phyloP scores from a whole-genome alignment of 345 rosid species.

The Linum tenue region DNA sequence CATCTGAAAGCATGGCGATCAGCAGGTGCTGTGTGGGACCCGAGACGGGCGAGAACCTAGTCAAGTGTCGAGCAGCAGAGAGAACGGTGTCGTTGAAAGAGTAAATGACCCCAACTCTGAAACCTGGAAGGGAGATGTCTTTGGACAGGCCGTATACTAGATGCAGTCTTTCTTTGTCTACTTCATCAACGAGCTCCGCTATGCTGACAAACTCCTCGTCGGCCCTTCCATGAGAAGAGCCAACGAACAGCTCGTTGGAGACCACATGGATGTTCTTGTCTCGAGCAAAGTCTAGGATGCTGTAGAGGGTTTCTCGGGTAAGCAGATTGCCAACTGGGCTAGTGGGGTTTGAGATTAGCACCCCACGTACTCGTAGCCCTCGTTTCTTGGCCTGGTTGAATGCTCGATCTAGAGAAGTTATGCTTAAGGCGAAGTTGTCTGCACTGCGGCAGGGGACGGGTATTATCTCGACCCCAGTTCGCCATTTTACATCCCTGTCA shows the following conservation, averaged over 20 bases:
- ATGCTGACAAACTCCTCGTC: slow-evolving; percentile 61
- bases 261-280: slow-evolving; percentile 82
- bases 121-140: slow-evolving; percentile 68
- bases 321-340: slow-evolving; percentile 60
- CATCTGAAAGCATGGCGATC: slow-evolving; percentile 50
- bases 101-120: slow-evolving; percentile 51
- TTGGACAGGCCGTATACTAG: slow-evolving; percentile 57
- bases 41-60: slow-evolving; percentile 67
- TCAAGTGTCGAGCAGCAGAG: slow-evolving; percentile 50
- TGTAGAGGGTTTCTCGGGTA: slow-evolving; percentile 49
- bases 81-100: slow-evolving; percentile 52
- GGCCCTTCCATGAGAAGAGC: slow-evolving; percentile 39
- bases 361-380: slow-evolving; percentile 66
- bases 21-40: slow-evolving; percentile 58
- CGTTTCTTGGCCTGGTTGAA: slow-evolving; percentile 86
- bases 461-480: slow-evolving; percentile 80
- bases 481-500: slow-evolving; percentile 77
- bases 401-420: slow-evolving; percentile 71
- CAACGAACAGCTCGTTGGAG: slow-evolving; percentile 64
- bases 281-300: slow-evolving; percentile 71
- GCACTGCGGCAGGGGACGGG: slow-evolving; percentile 84
- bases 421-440: slow-evolving; percentile 55
- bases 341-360: slow-evolving; percentile 72
- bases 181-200: slow-evolving; percentile 58
- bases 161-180: slow-evolving; percentile 66